These are phyloP conservation scores for Malus hybrid DNA, from an alignment of 331 rosid species.

Conservation along the genomic window DNA sequence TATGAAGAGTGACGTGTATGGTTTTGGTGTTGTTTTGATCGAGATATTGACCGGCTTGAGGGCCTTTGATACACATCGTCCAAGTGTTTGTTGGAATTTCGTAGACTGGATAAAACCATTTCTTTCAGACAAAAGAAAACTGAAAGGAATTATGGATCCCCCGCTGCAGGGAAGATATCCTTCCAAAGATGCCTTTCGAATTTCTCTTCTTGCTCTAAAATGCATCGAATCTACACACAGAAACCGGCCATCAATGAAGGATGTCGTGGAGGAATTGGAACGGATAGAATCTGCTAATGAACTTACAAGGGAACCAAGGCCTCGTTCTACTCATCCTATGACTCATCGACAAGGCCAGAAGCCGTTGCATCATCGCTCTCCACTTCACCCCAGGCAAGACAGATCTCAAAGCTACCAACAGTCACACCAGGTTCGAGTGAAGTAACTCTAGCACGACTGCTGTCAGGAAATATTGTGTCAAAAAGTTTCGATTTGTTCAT, in stretches of 20 bases:
- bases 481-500: background rate
- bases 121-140: conserved; percentile 53
- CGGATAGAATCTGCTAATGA: conserved; percentile 48
- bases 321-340: conserved; percentile 15
- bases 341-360: conserved; percentile 30
- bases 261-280: conserved; percentile 61
- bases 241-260: conserved; percentile 76
- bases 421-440: conserved; percentile 4
- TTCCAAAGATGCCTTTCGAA: conserved; percentile 59
- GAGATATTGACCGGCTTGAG: conserved; percentile 71
- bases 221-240: conserved; percentile 74
- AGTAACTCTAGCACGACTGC: background rate
- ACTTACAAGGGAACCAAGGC: conserved; percentile 35
- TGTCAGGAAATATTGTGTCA: background rate
- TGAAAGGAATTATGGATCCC: conserved; percentile 68
- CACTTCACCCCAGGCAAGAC: conserved; percentile 34
- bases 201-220: conserved; percentile 60
- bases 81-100: conserved; percentile 56
- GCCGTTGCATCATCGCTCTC: conserved; percentile 51
- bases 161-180: conserved; percentile 70
- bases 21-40: conserved; percentile 82
- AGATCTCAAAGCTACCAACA: conserved; percentile 15
- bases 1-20: conserved; percentile 85
- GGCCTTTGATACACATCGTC: conserved; percentile 67
- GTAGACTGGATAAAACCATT: conserved; percentile 77